Evolutionary conservation across 2,329 filamentous ascomycete genomes (phyloP).

Genomic region (Aspergillus ochraceoroseus): DNA sequence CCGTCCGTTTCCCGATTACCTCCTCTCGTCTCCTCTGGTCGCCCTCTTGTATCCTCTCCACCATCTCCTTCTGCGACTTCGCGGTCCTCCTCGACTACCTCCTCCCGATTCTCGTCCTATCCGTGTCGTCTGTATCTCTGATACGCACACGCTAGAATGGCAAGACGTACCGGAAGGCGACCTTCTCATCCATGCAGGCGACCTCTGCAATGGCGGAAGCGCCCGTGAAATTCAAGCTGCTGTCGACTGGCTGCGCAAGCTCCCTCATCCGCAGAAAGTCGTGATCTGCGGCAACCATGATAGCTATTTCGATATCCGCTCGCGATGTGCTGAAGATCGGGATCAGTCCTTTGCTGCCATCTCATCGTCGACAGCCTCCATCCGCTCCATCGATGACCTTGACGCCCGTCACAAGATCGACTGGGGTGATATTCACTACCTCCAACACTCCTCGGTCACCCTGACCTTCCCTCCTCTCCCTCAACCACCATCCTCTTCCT

Average conservation of each 20-base stretch:
- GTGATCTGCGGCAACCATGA: constrained; percentile 87
- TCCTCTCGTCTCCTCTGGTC: constrained; percentile 65
- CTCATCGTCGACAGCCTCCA: constrained; percentile 36
- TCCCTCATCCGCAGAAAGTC: constrained; percentile 75
- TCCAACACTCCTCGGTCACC: constrained; percentile 63
- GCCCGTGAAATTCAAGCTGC: constrained; percentile 71
- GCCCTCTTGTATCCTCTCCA: constrained; percentile 60
- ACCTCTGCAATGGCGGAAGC: constrained; percentile 70
- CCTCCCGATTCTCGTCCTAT: constrained; percentile 54
- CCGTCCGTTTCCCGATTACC: constrained; percentile 53
- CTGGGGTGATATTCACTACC: constrained; percentile 66
- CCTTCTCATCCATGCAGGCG: constrained; percentile 83
- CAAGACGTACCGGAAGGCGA: constrained; percentile 62
- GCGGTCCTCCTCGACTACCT: constrained; percentile 59
- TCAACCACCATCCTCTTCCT: constrained; percentile 39
- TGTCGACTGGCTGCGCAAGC: constrained; percentile 70
- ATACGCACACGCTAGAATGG: constrained; percentile 68
- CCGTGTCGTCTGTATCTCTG: constrained; percentile 80
- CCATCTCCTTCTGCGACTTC: constrained; percentile 60
- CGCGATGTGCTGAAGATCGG: constrained; percentile 55
- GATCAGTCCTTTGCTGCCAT: constrained; percentile 29
- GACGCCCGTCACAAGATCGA: constrained; percentile 52
- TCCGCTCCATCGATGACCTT: constrained; percentile 39
- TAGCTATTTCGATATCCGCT: constrained; percentile 69
- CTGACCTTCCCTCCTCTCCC: constrained; percentile 18